A percentile compares a stretch with the other conserved stretches of the same genome.
Conservation (phyloP, 2,329 filamentous ascomycete genomes). For the Pestalotiopsis sp. region DNA sequence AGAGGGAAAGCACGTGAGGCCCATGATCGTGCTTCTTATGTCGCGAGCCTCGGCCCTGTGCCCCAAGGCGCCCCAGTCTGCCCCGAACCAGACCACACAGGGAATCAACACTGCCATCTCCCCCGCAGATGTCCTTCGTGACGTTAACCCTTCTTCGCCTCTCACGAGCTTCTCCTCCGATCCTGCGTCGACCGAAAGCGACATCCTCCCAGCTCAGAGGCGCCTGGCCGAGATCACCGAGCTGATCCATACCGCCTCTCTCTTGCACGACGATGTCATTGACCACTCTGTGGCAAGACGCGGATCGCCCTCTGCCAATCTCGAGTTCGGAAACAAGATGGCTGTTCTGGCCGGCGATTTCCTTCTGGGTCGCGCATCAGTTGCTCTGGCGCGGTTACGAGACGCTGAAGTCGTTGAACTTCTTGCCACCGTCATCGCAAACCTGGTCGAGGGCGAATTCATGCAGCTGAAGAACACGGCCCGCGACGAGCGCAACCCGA, state of each 20-base stretch:
- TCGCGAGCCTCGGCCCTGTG: constrained; percentile 85
- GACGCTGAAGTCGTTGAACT: constrained; percentile 95
- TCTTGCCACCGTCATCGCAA: constrained; percentile 93
- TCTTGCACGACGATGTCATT: constrained; percentile 98
- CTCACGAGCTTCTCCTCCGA: constrained; percentile 51
- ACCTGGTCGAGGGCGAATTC: constrained; percentile 97
- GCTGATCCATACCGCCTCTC: constrained; percentile 93
- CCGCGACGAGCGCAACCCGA: constrained; percentile 79
- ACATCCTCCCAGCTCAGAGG: constrained; percentile 90
- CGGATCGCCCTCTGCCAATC: constrained; percentile 84
- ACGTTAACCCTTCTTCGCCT: constrained; percentile 76
- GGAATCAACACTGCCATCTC: constrained; percentile 59
- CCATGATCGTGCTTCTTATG: constrained; percentile 94
- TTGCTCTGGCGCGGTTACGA: constrained; percentile 85
- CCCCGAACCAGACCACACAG: constrained; percentile 42
- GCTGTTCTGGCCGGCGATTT: constrained; percentile 98
- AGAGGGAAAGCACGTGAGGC: constrained; percentile 95
- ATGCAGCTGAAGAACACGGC: constrained; percentile 99
- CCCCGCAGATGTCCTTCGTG: constrained; percentile 65
- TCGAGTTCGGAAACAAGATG: constrained; percentile 99
- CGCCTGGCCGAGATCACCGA: constrained; percentile 96
- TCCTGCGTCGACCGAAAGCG: constrained; percentile 52
- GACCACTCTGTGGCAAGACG: constrained; percentile 87
- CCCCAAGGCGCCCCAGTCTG: constrained; percentile 55
- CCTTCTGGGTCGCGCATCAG: constrained; percentile 87